A percentile compares a stretch with the other conserved stretches of the same genome.
These are phyloP conservation scores for Leptoxyphium fumago DNA, from an alignment of 2,329 filamentous ascomycete genomes.

Conservation along the genomic window DNA sequence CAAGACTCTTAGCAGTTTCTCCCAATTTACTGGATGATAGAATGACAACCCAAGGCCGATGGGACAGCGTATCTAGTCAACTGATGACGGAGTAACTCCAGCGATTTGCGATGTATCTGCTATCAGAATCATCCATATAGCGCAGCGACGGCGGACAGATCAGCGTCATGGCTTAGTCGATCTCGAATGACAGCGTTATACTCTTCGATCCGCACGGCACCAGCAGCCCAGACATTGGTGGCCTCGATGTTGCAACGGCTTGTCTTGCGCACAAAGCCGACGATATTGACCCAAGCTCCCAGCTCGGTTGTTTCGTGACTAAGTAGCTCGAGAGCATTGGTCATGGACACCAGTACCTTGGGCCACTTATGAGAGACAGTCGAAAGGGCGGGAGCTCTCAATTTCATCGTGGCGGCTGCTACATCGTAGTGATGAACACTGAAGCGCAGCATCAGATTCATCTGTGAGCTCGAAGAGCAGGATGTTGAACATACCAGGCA, in stretches of 20 bases:
- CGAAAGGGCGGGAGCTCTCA: conserved; percentile 52
- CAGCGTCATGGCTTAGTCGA: background rate
- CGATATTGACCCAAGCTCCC: conserved; percentile 80
- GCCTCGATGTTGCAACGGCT: conserved; percentile 26
- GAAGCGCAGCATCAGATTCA: background rate
- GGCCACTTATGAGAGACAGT: conserved; percentile 13
- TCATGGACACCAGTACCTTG: conserved; percentile 52
- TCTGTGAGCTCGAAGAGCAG: no score
- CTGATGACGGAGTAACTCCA: no score
- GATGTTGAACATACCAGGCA: conserved; percentile 54
- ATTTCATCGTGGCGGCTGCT: conserved; percentile 43
- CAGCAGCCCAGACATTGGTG: conserved; percentile 62
- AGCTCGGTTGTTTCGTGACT: conserved; percentile 48
- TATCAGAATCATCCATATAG: no score
- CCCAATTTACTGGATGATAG: no score
- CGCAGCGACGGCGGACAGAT: background rate
- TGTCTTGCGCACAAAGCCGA: conserved; percentile 47
- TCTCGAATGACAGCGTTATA: conserved; percentile 50
- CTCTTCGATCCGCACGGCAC: conserved; percentile 51
- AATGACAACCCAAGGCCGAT: no score
- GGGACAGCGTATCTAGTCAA: no score
- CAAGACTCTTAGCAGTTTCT: no score
- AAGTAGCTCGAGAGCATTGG: conserved; percentile 52
- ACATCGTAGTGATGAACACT: conserved; percentile 47
- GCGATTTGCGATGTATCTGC: no score